Evolutionary conservation across 306 rosid species (phyloP).

Genomic region (Lathyrus aphaca): DNA sequence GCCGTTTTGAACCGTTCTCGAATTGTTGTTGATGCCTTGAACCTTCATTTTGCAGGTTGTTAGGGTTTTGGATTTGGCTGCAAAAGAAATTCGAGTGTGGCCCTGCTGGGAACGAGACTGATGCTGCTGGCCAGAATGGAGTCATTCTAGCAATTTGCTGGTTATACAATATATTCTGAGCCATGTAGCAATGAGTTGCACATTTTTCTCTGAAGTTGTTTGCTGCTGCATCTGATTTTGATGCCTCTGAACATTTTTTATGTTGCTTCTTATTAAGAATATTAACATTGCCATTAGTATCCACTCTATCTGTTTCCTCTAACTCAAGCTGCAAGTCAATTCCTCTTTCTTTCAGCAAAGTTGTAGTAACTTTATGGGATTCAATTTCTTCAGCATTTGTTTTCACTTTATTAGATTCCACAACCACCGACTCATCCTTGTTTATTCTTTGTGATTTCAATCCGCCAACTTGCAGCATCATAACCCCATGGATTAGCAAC

Average conservation of each 20-base stretch:
- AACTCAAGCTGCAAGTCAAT: slow-evolving; percentile 70
- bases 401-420: slow-evolving; percentile 57
- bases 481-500: no score
- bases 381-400: slow-evolving; percentile 53
- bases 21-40: no score
- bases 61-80: slow-evolving; percentile 69
- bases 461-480: no score
- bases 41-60: no score
- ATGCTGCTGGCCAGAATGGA: slow-evolving; percentile 87
- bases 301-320: slow-evolving; percentile 72
- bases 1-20: no score
- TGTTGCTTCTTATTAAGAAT: slow-evolving; percentile 51
- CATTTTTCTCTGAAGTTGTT: slow-evolving; percentile 64
- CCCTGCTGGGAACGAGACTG: slow-evolving; percentile 69
- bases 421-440: slow-evolving; percentile 55
- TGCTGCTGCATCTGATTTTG: slow-evolving; percentile 36
- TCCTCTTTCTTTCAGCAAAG: slow-evolving; percentile 55
- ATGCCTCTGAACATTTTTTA: slow-evolving; percentile 51
- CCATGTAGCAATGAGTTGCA: slow-evolving; percentile 93
- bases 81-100: slow-evolving; percentile 85
- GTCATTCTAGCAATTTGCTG: slow-evolving; percentile 87
- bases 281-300: slow-evolving; percentile 44
- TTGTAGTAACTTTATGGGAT: slow-evolving; percentile 41
- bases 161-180: slow-evolving; percentile 68
- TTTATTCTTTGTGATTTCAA: slow-evolving; percentile 52